Base-by-base conservation (phyloP, 2,329 filamentous ascomycete species). In the Cytospora mali region DNA sequence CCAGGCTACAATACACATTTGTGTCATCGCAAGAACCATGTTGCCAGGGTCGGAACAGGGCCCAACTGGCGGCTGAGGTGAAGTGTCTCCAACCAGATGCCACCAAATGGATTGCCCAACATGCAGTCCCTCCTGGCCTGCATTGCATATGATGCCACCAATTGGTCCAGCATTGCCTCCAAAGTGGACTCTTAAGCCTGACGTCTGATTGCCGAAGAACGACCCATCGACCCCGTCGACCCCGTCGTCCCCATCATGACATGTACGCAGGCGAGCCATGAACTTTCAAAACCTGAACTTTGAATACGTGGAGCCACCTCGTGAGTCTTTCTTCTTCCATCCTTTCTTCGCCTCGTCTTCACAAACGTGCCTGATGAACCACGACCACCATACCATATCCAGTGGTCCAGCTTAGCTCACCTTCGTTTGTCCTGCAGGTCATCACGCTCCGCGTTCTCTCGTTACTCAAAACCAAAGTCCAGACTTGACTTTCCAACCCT, bases 221-320 rank as follows among this genome's bases (percentile, higher is more conserved):
- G 35, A 52, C 50, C 58, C 58, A 39, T 54, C 50, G n/a, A 46
- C n/a, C 42, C n/a, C 42, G 16, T 39, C n/a, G n/a, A n/a, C n/a
- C n/a, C n/a, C n/a, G n/a, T n/a, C n/a, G n/a, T n/a, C n/a, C n/a
- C n/a, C 42, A 60, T 60, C 50, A 60, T 60, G 42, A 46, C 42
- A 46, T 46, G 42, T 52, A 55, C 42, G 63, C 64, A 55, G 55
- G 54, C 64, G 54, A 57, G 61, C n/a, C 35, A 69, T 70, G 69
- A 68, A 64, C 64, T 67, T 66, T 64, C 62, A 68, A 33, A 66
- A 66, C 59, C 58, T 66, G 56, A 59, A 54, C 61, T 59, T 58
- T 55, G 65, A 69, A 48, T 64, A 67, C 61, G 67, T 69, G 64
- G 67, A 70, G 56, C 64, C 52, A 39, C 62, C 65, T 62, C 62